Evolutionary conservation across 768 basidiomycete species (phyloP), one percentile per base, ranked within the genome.

Genomic region (Boletus subcaerulescens): DNA sequence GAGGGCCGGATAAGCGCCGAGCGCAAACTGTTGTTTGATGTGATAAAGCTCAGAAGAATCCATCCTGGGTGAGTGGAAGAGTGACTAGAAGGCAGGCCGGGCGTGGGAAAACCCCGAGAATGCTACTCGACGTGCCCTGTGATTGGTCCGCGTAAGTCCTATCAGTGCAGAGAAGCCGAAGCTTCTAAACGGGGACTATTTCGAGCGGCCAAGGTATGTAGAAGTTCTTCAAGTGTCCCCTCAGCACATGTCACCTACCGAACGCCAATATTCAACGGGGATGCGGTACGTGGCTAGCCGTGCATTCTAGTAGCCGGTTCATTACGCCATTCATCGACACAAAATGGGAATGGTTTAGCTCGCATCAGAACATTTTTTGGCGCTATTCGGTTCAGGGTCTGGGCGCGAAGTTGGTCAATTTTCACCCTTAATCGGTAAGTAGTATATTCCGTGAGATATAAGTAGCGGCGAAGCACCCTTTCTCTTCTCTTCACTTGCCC

Each of bases 1-100:
- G 48, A 91, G 74, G n/a, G 81, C 65, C 64, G 82, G 82, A 72
- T 85, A 91, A 40, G 89, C 87, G 49, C 88, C 86, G 22, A 92
- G 81, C 35, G 82, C 78, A 66, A 92, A 93, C 60, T 88, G 88
- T 56, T 91, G 85, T 68, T 83, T 86, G 70, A 85, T 72, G 60
- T 83, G 79, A 69, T 87, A 89, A 5, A 89, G 72, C 51, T 85
- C 76, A 8, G 83, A 77, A 5, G 84, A 86, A 48, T 79, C 79
- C 82, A 83, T 83, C 36, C 9, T 52, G 24, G 24, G 24, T 59
- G 29, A 18, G 40, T 18, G 15, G 49, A 24, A 8, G 26, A 31
- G 26, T 29, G 26, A 29, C 26, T 29, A 29, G 1, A 5, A 4
- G 5, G 1, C 9, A 29, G 1, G 26, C 26, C 8, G 9, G 9